These are phyloP conservation scores for Cyberlindnera petersonii DNA, from an alignment of 805 yeast species.

Conservation along the genomic window DNA sequence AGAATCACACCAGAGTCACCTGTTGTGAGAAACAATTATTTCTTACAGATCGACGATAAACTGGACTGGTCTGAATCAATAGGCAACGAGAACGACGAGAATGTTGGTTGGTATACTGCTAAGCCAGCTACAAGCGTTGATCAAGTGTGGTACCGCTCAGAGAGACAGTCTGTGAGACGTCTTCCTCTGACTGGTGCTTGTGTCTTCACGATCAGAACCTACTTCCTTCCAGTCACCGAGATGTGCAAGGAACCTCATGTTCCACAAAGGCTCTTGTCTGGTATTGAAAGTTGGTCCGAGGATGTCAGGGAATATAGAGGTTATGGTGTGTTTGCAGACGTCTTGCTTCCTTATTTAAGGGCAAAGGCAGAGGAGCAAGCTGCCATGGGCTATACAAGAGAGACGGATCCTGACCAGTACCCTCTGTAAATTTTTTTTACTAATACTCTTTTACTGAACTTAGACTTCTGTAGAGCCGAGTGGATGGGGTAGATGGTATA, in stretches of 20 bases:
- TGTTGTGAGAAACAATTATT: constrained; percentile 64
- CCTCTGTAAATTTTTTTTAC: constrained; percentile 8
- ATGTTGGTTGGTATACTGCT: constrained; percentile 66
- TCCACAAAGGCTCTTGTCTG: constrained; percentile 57
- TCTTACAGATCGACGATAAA: constrained; percentile 58
- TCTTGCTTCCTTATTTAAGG: constrained; percentile 51
- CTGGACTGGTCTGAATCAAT: constrained; percentile 64
- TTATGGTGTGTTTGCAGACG: constrained; percentile 47
- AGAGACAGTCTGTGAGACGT: constrained; percentile 59
- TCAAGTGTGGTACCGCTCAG: constrained; percentile 55
- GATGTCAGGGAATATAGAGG: constrained; percentile 64
- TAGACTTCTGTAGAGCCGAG: too few species aligned
- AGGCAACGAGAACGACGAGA: constrained; percentile 49
- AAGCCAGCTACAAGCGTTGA: constrained; percentile 41
- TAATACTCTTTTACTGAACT: neutral
- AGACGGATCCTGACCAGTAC: constrained; percentile 17
- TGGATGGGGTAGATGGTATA: too few species aligned
- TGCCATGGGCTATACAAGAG: constrained; percentile 20
- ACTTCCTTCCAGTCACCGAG: constrained; percentile 52
- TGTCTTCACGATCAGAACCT: constrained; percentile 60
- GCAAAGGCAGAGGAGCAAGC: constrained; percentile 37
- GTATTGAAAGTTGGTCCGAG: constrained; percentile 54
- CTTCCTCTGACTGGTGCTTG: constrained; percentile 56
- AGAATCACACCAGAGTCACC: constrained; percentile 56
- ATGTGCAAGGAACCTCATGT: constrained; percentile 56